A percentile compares a stretch with the other conserved stretches of the same genome.
Evolutionary conservation across 331 rosid species (phyloP).

Genomic region (Quercus phellos): DNA sequence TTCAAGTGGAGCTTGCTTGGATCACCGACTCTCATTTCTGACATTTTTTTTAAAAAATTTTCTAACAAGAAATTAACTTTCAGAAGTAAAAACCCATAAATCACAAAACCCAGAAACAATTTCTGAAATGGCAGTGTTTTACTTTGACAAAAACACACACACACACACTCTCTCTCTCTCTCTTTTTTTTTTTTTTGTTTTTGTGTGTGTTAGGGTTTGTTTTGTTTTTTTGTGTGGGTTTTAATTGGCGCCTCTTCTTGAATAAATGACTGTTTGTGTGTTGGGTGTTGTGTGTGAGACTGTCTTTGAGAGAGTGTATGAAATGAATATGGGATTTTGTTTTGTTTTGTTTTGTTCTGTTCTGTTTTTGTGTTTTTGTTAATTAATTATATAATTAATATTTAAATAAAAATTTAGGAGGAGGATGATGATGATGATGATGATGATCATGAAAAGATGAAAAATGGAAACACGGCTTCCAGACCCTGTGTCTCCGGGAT

Average conservation of each 20-base stretch:
- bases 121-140: constrained; percentile 14
- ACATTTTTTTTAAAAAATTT: constrained; percentile 26
- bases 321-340: background rate
- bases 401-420: too few species aligned
- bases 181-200: too few species aligned
- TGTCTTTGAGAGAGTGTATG: too few species aligned
- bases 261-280: constrained; percentile 2
- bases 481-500: constrained; percentile 17
- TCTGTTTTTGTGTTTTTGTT: background rate
- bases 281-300: background rate
- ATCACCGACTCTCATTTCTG: constrained; percentile 64
- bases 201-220: background rate
- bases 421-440: too few species aligned
- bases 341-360: background rate
- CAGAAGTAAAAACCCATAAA: background rate
- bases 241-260: constrained; percentile 39
- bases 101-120: background rate
- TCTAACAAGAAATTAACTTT: background rate
- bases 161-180: constrained; percentile 1
- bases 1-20: constrained; percentile 77
- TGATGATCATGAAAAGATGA: constrained; percentile 1
- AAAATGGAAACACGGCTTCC: constrained; percentile 16
- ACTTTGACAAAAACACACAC: constrained; percentile 7
- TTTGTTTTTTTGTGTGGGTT: constrained; percentile 21
- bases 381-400: too few species aligned